phyloP scores from a whole-genome alignment of 441 rosid species.

The Cnidoscolus chayamansa region DNA sequence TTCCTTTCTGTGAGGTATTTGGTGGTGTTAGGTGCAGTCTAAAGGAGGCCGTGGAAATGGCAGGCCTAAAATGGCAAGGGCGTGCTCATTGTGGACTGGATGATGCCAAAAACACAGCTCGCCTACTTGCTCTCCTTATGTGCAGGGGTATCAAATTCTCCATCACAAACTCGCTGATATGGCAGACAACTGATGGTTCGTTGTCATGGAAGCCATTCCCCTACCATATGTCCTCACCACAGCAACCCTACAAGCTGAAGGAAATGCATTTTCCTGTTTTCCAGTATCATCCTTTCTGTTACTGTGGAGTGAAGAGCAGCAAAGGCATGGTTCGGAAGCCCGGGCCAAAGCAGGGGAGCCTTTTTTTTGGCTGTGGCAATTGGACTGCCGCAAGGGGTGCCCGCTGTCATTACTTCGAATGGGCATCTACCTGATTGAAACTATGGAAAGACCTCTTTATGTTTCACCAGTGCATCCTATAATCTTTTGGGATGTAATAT shows the following conservation, averaged over 20 bases:
- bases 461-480: slow-evolving; percentile 22
- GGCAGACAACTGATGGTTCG: slow-evolving; percentile 41
- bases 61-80: slow-evolving; percentile 66
- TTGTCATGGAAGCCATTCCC: slow-evolving; percentile 36
- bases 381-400: slow-evolving; percentile 64
- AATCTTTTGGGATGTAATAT: slow-evolving; percentile 19
- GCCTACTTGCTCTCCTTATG: slow-evolving; percentile 55
- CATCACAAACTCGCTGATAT: slow-evolving; percentile 57
- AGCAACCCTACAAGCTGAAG: slow-evolving; percentile 33
- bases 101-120: slow-evolving; percentile 72
- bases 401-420: slow-evolving; percentile 56
- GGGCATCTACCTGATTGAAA: slow-evolving; percentile 46
- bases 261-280: slow-evolving; percentile 34
- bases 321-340: slow-evolving; percentile 58
- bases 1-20: slow-evolving; percentile 57
- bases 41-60: slow-evolving; percentile 64
- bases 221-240: slow-evolving; percentile 26
- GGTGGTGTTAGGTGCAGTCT: slow-evolving; percentile 54
- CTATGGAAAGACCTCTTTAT: slow-evolving; percentile 19
- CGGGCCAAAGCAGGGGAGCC: slow-evolving; percentile 60
- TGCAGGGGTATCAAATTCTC: slow-evolving; percentile 51
- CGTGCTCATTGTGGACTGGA: slow-evolving; percentile 69
- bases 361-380: slow-evolving; percentile 73
- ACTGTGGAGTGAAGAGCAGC: slow-evolving; percentile 65
- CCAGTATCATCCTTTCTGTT: slow-evolving; percentile 47